Evolutionary conservation across 148 eudicot genomes (phyloP).

Genomic region (Fallopia convolvulus): DNA sequence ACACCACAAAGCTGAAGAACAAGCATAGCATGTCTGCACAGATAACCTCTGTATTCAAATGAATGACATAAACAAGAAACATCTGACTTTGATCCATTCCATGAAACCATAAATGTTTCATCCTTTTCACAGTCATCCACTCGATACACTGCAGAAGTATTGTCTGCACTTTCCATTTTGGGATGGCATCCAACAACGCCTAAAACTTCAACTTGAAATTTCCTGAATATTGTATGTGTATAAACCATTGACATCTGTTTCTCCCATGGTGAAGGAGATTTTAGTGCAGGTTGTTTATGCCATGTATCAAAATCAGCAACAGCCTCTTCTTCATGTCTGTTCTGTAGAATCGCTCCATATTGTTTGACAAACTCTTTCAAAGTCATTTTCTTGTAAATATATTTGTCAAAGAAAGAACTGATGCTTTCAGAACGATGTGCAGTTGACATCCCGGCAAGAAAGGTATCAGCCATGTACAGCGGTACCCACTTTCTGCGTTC

Average conservation of each 20-base stretch:
- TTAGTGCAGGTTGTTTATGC: slow-evolving; percentile 52
- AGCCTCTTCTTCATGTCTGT: slow-evolving; percentile 46
- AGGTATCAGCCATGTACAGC: slow-evolving; percentile 28
- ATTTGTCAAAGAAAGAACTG: slow-evolving; percentile 45
- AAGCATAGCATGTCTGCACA: slow-evolving; percentile 50
- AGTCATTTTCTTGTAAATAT: slow-evolving; percentile 37
- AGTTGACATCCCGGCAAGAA: slow-evolving; percentile 45
- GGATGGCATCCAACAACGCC: slow-evolving; percentile 58
- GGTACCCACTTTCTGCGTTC: slow-evolving; percentile 51
- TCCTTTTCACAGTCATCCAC: slow-evolving; percentile 48
- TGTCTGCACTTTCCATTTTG: slow-evolving; percentile 33
- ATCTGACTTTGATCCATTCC: slow-evolving; percentile 36
- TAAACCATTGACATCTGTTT: slow-evolving; percentile 48
- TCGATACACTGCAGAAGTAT: slow-evolving; percentile 25
- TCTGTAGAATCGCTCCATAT: slow-evolving; percentile 38
- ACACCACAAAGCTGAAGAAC: slow-evolving; percentile 50
- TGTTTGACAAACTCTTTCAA: slow-evolving; percentile 48
- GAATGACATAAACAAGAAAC: slow-evolving; percentile 48
- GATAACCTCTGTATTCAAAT: slow-evolving; percentile 38
- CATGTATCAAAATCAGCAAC: slow-evolving; percentile 51
- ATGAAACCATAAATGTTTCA: slow-evolving; percentile 37
- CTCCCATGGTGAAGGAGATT: slow-evolving; percentile 56
- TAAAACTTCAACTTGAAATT: slow-evolving; percentile 51
- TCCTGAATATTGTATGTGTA: slow-evolving; percentile 48
- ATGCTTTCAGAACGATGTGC: slow-evolving; percentile 34